These are phyloP conservation scores for Sordaria brevicollis DNA, from an alignment of 495 filamentous ascomycete species.

Conservation along the genomic window DNA sequence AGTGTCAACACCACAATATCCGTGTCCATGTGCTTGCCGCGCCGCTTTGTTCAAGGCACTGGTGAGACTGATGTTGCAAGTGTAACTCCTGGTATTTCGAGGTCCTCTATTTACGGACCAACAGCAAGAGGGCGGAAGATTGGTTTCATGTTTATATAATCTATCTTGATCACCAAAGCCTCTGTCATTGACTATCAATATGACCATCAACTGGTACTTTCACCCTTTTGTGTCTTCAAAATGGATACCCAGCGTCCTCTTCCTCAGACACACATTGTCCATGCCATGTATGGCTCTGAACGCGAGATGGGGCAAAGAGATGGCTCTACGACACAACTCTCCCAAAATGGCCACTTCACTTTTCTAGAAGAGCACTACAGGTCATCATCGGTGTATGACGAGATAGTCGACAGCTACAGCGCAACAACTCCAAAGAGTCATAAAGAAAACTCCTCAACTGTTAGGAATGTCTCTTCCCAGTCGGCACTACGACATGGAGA, in stretches of 20 bases:
- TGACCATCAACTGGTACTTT: neutral
- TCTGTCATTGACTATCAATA: neutral
- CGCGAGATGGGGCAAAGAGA: neutral
- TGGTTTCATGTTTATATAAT: neutral
- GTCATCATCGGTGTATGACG: neutral
- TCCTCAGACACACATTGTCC: neutral
- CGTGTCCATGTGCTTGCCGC: neutral
- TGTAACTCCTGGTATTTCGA: neutral
- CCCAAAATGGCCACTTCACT: neutral
- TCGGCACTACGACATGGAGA: neutral
- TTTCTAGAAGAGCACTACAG: neutral
- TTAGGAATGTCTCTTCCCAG: neutral
- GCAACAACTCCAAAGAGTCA: neutral
- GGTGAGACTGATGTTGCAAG: neutral
- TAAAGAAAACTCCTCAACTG: neutral
- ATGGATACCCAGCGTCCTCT: neutral
- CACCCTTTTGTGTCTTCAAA: neutral
- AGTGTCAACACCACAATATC: neutral
- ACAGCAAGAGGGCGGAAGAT: neutral
- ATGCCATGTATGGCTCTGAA: neutral
- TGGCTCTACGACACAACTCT: neutral
- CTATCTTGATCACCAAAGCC: no score
- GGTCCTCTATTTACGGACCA: neutral
- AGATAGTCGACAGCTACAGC: neutral
- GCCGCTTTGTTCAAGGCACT: neutral